These are phyloP conservation scores for Botrytis paeoniae DNA, from an alignment of 2,329 filamentous ascomycete genomes.

Conservation along the genomic window DNA sequence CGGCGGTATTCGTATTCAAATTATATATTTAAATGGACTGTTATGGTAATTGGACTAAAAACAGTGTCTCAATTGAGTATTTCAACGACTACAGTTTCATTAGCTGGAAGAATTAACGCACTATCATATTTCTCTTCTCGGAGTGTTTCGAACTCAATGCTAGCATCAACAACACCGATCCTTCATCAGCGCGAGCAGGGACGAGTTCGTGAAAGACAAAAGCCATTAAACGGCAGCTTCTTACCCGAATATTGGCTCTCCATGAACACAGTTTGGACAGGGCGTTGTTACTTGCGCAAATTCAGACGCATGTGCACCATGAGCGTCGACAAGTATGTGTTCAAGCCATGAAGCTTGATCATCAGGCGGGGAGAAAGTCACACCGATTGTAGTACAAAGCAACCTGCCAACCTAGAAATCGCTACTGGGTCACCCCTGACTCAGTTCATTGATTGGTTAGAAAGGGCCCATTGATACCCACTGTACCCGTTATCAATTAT, in stretches of 20 bases:
- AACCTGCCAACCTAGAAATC: too few species aligned
- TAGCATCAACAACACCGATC: too few species aligned
- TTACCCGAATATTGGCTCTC: slow-evolving; percentile 51
- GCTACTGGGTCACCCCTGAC: too few species aligned
- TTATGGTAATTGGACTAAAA: not conserved
- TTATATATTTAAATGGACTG: too few species aligned
- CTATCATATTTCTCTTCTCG: too few species aligned
- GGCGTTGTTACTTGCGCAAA: slow-evolving; percentile 57
- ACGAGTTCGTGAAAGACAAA: too few species aligned
- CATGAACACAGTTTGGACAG: slow-evolving; percentile 51
- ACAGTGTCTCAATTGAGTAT: slow-evolving; percentile 4
- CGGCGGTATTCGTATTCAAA: not conserved
- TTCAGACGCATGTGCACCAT: slow-evolving; percentile 26
- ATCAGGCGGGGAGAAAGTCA: slow-evolving; percentile 28
- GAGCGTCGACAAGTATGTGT: slow-evolving; percentile 28
- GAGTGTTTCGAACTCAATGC: not conserved
- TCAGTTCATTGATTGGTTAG: too few species aligned
- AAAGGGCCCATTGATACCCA: too few species aligned
- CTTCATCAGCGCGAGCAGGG: too few species aligned
- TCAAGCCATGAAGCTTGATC: slow-evolving; percentile 27
- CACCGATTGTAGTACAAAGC: not conserved
- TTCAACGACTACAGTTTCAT: slow-evolving; percentile 20
- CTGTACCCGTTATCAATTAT: too few species aligned
- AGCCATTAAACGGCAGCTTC: slow-evolving; percentile 38
- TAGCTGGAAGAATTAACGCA: not conserved